Percentiles rank a stretch among this genome's conserved stretches.
These are phyloP conservation scores for Boletus rubroflammeus DNA, from an alignment of 768 basidiomycete genomes.

Conservation along the genomic window DNA sequence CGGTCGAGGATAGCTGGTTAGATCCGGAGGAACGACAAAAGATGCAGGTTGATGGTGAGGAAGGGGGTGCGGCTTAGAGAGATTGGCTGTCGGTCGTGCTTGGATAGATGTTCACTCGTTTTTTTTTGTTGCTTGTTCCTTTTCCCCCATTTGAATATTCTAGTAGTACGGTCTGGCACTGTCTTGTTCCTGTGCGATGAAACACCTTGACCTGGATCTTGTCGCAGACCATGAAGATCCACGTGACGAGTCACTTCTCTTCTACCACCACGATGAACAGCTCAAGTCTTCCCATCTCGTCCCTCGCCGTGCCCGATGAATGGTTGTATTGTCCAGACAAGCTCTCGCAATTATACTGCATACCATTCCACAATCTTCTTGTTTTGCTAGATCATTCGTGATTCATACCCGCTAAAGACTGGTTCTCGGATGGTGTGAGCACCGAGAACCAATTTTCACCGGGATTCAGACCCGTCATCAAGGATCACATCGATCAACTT, in stretches of 20 bases:
- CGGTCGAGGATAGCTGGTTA: conserved; percentile 94
- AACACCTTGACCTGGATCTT: not conserved
- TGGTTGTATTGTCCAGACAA: not conserved
- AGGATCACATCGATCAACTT: not conserved
- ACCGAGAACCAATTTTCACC: no score
- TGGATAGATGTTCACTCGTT: not conserved
- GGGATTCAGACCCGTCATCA: not conserved
- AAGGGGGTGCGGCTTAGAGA: conserved; percentile 2
- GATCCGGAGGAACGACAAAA: conserved; percentile 70
- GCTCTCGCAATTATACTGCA: not conserved
- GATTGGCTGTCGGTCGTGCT: not conserved
- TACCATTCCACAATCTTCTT: not conserved
- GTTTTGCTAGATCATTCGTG: not conserved
- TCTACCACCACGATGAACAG: not conserved
- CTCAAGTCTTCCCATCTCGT: not conserved
- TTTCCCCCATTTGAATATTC: not conserved
- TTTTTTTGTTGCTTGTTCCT: conserved; percentile 2
- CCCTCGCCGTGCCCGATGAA: not conserved
- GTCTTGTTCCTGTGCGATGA: not conserved
- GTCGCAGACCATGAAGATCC: not conserved
- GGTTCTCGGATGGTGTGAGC: no score
- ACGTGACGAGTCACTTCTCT: not conserved
- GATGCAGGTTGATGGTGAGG: conserved; percentile 40
- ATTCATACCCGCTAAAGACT: not conserved
- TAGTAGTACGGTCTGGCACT: not conserved